Evolutionary conservation across 1,139 yeast genomes (phyloP).

Genomic region (Geotrichum citri-aurantii): DNA sequence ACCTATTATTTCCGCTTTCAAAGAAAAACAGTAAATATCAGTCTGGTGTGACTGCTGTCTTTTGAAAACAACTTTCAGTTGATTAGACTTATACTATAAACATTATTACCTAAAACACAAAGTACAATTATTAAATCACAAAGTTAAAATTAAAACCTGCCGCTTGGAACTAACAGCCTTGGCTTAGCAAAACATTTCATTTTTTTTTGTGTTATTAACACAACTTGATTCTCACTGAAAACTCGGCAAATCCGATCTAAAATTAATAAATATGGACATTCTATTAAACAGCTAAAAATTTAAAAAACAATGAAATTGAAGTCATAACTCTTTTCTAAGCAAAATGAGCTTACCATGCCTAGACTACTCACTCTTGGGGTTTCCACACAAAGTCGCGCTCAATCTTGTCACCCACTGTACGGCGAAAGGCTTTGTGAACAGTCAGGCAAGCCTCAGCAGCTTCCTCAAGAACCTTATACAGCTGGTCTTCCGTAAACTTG

Average conservation of each 20-base stretch:
- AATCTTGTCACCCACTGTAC: slow-evolving; percentile 45
- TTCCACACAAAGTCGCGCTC: slow-evolving; percentile 56
- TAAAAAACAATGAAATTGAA: background rate
- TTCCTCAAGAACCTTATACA: slow-evolving; percentile 39
- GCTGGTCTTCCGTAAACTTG: slow-evolving; percentile 50
- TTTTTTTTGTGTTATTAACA: too few relatives aligned
- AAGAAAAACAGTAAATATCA: background rate
- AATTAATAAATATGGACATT: background rate
- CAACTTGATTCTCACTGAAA: too few relatives aligned
- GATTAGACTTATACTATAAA: background rate
- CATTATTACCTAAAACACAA: background rate
- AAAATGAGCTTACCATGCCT: background rate
- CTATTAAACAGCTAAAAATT: background rate
- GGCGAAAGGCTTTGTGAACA: slow-evolving; percentile 45
- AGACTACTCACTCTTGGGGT: slow-evolving; percentile 1
- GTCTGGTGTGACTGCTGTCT: background rate
- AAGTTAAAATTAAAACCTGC: too few relatives aligned
- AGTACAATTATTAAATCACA: background rate
- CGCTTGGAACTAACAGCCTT: too few relatives aligned
- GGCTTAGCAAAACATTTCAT: too few relatives aligned
- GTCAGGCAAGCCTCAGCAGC: slow-evolving; percentile 46
- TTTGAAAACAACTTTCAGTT: background rate
- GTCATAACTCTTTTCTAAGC: background rate
- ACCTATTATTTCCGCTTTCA: background rate
- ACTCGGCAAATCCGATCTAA: too few relatives aligned